phyloP scores from a whole-genome alignment of 305 asterid species.

The Solanum hybrid region DNA sequence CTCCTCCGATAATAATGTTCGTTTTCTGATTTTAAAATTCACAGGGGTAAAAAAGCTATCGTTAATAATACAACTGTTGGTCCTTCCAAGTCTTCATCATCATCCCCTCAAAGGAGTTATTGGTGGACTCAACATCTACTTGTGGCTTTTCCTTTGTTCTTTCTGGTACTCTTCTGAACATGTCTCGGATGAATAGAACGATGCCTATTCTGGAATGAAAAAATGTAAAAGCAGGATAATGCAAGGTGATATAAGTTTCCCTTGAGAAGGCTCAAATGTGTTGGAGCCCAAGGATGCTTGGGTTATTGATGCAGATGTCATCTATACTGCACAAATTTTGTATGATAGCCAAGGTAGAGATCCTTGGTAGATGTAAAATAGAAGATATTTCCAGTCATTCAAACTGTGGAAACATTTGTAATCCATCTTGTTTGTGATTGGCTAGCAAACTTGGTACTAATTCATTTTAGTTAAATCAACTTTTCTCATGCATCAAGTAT shows the following conservation, averaged over 20 bases:
- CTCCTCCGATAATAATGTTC: not conserved
- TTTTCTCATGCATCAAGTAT: not conserved
- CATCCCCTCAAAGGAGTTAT: slow-evolving; percentile 17
- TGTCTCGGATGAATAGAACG: not conserved
- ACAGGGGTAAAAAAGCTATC: slow-evolving; percentile 54
- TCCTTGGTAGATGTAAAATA: not conserved
- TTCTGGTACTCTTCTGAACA: not conserved
- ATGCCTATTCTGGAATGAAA: not conserved
- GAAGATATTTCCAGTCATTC: not conserved
- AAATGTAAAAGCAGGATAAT: not conserved
- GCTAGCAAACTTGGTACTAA: not conserved
- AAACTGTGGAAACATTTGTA: not conserved
- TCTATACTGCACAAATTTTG: not conserved
- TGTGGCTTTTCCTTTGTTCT: slow-evolving; percentile 29
- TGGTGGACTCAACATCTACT: slow-evolving; percentile 20
- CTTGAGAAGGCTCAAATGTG: not conserved
- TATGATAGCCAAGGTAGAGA: not conserved
- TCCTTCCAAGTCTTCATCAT: slow-evolving; percentile 40
- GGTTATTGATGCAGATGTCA: not conserved
- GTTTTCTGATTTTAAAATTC: not conserved
- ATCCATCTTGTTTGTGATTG: not conserved
- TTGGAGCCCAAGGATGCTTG: not conserved
- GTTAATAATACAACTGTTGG: slow-evolving; percentile 37
- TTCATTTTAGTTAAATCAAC: not conserved
- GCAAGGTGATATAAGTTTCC: not conserved